Conservation (phyloP, 176 grass and related monocot species). For the Aegilops speltoides region DNA sequence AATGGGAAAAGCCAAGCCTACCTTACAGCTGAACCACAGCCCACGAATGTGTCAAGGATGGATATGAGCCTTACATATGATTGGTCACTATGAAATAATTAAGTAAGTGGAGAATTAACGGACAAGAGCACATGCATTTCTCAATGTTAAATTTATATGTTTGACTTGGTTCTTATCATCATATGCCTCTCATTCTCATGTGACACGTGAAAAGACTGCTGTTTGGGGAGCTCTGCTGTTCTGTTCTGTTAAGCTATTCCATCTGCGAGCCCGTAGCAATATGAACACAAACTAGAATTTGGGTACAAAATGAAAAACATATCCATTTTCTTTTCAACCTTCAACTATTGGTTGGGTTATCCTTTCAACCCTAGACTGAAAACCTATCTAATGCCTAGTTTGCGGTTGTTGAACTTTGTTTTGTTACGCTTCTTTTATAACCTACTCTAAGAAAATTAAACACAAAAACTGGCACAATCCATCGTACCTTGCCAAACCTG, state of each 20-base stretch:
- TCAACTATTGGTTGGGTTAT: background rate
- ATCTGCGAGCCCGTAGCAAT: background rate
- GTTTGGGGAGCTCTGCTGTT: too few species aligned
- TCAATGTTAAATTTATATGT: background rate
- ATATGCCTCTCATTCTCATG: too few species aligned
- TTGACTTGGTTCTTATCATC: background rate
- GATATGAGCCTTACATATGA: background rate
- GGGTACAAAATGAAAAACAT: background rate
- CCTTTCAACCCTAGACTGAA: background rate
- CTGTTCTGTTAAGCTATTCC: background rate
- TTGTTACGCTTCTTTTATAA: too few species aligned
- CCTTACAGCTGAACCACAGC: background rate
- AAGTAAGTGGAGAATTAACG: background rate
- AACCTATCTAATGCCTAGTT: background rate
- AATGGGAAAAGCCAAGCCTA: background rate
- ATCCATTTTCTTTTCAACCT: background rate
- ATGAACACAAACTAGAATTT: background rate
- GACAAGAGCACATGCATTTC: background rate
- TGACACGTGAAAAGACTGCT: too few species aligned
- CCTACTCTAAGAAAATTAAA: too few species aligned
- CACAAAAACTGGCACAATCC: too few species aligned
- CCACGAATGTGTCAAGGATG: background rate
- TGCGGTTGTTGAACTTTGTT: too few species aligned
- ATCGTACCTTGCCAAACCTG: too few species aligned
- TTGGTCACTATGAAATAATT: background rate